Evolutionary conservation across 1,139 yeast genomes (phyloP).

Genomic region (Yamadazyma triangularis): DNA sequence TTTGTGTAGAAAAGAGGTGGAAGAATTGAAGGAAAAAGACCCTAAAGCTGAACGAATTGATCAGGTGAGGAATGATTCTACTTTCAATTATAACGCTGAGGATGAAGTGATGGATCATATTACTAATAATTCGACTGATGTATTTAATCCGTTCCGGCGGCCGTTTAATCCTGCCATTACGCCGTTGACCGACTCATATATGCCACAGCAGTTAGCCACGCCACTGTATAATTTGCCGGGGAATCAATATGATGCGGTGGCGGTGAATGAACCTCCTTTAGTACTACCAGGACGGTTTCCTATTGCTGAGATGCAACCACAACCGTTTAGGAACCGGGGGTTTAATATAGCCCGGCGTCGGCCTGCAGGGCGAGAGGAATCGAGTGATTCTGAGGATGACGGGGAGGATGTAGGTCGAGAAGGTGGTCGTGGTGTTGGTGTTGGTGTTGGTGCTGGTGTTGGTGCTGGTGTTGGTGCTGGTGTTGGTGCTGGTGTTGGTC

Average conservation of each 20-base stretch:
- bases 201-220: slow-evolving; percentile 36
- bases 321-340: too few species aligned
- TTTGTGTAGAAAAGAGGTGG: slow-evolving; percentile 42
- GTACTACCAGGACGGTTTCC: slow-evolving; percentile 32
- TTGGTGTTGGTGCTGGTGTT: too few species aligned
- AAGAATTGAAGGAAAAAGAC: slow-evolving; percentile 21
- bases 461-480: too few species aligned
- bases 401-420: too few species aligned
- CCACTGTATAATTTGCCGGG: slow-evolving; percentile 8
- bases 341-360: too few species aligned
- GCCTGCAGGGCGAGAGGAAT: too few species aligned
- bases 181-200: slow-evolving; percentile 38
- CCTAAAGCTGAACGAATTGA: slow-evolving; percentile 15
- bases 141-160: slow-evolving; percentile 35
- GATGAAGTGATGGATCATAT: slow-evolving; percentile 22
- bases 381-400: too few species aligned
- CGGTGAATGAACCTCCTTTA: slow-evolving; percentile 21
- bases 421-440: too few species aligned
- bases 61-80: slow-evolving; percentile 11
- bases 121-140: slow-evolving; percentile 30
- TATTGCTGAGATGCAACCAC: slow-evolving; percentile 17
- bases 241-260: slow-evolving; percentile 4
- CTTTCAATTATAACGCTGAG: slow-evolving; percentile 10
- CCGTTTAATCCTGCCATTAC: slow-evolving; percentile 36
- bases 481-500: neutral